phyloP scores from a whole-genome alignment of 257 asterid species.

The Ilex asprella region DNA sequence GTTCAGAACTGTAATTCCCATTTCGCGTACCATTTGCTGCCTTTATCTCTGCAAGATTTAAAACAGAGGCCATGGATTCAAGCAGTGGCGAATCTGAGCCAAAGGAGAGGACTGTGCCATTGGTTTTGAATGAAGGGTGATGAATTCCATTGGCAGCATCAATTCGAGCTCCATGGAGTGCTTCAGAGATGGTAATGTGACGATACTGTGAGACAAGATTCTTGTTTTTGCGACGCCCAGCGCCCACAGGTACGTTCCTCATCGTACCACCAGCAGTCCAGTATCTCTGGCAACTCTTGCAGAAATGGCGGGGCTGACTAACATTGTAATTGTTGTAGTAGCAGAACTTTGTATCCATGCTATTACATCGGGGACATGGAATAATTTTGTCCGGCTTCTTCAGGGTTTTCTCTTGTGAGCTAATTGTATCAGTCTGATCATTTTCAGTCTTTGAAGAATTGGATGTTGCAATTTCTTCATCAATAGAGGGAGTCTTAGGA shows the following conservation, averaged over 20 bases:
- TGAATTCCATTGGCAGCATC: constrained; percentile 41
- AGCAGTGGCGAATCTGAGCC: constrained; percentile 39
- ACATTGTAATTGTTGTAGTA: constrained; percentile 85
- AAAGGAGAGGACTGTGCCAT: constrained; percentile 64
- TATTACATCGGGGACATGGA: constrained; percentile 91
- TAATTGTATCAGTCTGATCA: constrained; percentile 32
- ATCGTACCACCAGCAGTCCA: constrained; percentile 97
- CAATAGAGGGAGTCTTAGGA: constrained; percentile 19
- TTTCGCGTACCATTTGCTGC: constrained; percentile 21
- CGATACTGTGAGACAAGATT: constrained; percentile 44
- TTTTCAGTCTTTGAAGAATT: constrained; percentile 29
- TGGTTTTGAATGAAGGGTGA: constrained; percentile 35
- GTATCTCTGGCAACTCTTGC: constrained; percentile 92
- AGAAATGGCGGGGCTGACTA: constrained; percentile 86
- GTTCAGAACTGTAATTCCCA: constrained; percentile 22
- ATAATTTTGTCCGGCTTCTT: constrained; percentile 85
- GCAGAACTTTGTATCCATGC: constrained; percentile 90
- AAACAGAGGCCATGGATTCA: constrained; percentile 50
- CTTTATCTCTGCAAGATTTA: constrained; percentile 37
- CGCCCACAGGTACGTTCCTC: constrained; percentile 92
- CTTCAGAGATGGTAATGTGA: constrained; percentile 55
- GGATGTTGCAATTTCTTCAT: constrained; percentile 28
- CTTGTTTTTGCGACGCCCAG: constrained; percentile 84
- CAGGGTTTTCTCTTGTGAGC: constrained; percentile 43
- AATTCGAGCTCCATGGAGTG: constrained; percentile 38